Evolutionary conservation across 257 asterid genomes (phyloP), one percentile per base, ranked within the genome.

Genomic region (Hygrophila difformis): DNA sequence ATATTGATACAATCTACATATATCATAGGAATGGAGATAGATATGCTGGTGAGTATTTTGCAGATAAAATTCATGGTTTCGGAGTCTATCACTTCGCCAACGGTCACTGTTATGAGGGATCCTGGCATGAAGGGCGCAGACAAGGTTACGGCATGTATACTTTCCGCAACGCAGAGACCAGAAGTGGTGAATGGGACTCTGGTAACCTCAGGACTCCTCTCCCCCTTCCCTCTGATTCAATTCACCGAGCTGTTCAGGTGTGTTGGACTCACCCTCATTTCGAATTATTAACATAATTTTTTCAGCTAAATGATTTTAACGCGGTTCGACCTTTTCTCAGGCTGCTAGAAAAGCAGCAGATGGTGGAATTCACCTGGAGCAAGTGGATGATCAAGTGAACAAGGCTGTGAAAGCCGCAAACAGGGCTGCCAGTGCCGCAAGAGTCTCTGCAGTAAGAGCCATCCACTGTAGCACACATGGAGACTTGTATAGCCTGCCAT

Each of bases 381-480:
- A 51, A 23, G 75, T 76, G 8, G 82, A 79, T 15, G 82, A 73
- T 12, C 77, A 68, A 59, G 85, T 79, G 12, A 70, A 70, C 77
- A 79, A 65, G 39, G 75, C 75, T 12, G 75, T 76, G 26, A 60
- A 51, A 57, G 81, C 73, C 24, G 85, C 89, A 39, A 73, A 79
- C 44, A 47, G 70, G 49, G 89, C 89, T 42, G 85, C 89, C 17
- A 75, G 77, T 11, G 82, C 82, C 9, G 82, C 81, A 0, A 63
- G 89, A 58, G 89, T 79, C n/a, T 82, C 85, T 51, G 89, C 89
- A 18, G 70, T 76, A 15, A 79, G 72, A 70, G 89, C 85, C 15
- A 82, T 76, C 50, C 85, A 75, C n/a, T n/a, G 65, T 63, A 57
- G 69, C 48, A 70, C 70, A 38, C 72, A 71, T 44, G 74, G 76